Conservation (phyloP, 768 basidiomycete genomes). For the Lactarius trivialis region DNA sequence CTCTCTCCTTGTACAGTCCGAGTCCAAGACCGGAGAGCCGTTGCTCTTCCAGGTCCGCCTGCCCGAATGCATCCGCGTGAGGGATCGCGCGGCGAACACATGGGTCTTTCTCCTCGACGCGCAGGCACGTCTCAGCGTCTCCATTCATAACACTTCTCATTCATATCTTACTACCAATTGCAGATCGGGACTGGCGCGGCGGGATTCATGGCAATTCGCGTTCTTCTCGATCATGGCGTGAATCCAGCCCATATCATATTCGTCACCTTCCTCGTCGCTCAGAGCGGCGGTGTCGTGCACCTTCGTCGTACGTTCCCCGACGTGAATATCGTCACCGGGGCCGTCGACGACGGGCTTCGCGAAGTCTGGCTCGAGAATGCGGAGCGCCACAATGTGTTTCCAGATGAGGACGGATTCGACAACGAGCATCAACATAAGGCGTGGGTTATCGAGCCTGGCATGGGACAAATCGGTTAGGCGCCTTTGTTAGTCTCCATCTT, state of each 20-base stretch:
- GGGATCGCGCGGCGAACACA: conserved; percentile 55
- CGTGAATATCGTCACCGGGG: conserved; percentile 80
- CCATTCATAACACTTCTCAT: neutral
- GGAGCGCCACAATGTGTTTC: conserved; percentile 35
- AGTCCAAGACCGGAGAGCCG: conserved; percentile 79
- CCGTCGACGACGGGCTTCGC: conserved; percentile 69
- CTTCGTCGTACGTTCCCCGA: conserved; percentile 78
- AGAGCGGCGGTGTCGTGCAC: conserved; percentile 70
- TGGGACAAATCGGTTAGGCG: conserved; percentile 78
- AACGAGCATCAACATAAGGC: conserved; percentile 48
- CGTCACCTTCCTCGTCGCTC: conserved; percentile 81
- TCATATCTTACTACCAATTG: neutral
- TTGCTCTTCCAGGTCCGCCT: conserved; percentile 77
- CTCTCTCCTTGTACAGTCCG: conserved; percentile 86
- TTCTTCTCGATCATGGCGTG: conserved; percentile 90
- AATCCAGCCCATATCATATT: conserved; percentile 80
- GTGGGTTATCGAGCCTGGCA: conserved; percentile 82
- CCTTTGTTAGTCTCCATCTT: neutral
- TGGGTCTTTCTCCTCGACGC: conserved; percentile 89
- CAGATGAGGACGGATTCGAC: conserved; percentile 20
- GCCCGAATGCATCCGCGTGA: conserved; percentile 62
- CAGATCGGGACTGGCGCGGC: conserved; percentile 92
- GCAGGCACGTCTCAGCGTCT: conserved; percentile 43
- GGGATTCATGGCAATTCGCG: conserved; percentile 91
- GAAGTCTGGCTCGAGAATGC: conserved; percentile 66